Percentiles rank a stretch among this genome's conserved stretches.
Conservation (phyloP, 768 basidiomycete genomes). For the Lyophyllum atratum region DNA sequence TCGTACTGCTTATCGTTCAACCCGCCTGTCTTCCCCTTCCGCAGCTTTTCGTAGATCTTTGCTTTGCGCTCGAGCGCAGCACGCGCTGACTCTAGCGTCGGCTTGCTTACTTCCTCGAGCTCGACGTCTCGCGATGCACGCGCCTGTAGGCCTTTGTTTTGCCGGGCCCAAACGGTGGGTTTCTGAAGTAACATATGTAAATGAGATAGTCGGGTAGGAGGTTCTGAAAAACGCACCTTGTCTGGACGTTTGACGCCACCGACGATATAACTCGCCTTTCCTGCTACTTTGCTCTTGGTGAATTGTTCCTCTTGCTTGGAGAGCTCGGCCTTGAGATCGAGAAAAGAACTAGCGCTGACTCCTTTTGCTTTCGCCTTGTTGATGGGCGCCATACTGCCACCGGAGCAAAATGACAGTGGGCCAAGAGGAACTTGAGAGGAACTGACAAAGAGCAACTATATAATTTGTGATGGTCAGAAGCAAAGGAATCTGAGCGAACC, state of each 20-base stretch:
- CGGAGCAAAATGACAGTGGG: background rate
- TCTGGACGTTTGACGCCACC: conserved; percentile 68
- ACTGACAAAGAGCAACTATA: too few relatives aligned
- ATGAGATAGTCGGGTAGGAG: background rate
- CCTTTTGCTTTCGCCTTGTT: conserved; percentile 70
- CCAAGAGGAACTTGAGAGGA: too few relatives aligned
- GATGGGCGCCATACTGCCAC: conserved; percentile 18
- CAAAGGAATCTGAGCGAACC: too few relatives aligned
- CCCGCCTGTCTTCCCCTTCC: conserved; percentile 78
- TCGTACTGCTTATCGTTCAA: conserved; percentile 76
- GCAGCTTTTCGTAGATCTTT: conserved; percentile 76
- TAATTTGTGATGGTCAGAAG: too few relatives aligned
- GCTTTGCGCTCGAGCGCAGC: conserved; percentile 77
- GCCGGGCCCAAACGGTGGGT: conserved; percentile 73
- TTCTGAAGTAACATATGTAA: conserved; percentile 49
- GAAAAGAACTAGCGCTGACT: conserved; percentile 72
- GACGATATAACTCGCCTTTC: conserved; percentile 51
- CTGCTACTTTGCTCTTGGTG: conserved; percentile 57
- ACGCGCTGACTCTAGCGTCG: conserved; percentile 72
- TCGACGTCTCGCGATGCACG: conserved; percentile 72
- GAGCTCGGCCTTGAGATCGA: conserved; percentile 81
- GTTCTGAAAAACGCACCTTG: conserved; percentile 50
- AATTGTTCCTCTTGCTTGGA: conserved; percentile 63
- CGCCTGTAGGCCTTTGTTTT: conserved; percentile 71
- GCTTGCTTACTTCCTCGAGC: conserved; percentile 66